A percentile compares a stretch with the other conserved stretches of the same genome.
Conservation (phyloP, 139 green algal genomes). For the Gonium pectorale region DNA sequence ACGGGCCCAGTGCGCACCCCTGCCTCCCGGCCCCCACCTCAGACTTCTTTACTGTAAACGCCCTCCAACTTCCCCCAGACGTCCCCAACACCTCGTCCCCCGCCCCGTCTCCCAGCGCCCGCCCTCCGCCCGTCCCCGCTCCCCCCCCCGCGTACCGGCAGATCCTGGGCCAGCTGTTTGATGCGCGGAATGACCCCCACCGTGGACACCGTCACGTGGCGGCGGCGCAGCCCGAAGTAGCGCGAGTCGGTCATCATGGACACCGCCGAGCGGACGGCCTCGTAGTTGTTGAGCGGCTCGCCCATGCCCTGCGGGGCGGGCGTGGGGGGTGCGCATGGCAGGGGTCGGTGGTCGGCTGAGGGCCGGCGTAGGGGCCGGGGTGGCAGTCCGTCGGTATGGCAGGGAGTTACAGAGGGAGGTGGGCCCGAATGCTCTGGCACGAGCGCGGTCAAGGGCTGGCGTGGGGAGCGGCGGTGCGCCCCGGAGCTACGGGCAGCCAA, state of each 20-base stretch:
- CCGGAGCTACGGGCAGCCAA: too few relatives aligned
- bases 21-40: too few relatives aligned
- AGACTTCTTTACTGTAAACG: too few relatives aligned
- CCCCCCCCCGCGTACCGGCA: conserved; percentile 65
- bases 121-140: not conserved
- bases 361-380: too few relatives aligned
- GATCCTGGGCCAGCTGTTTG: conserved; percentile 79
- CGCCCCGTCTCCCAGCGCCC: not conserved
- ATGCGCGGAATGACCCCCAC: conserved; percentile 89
- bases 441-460: too few relatives aligned
- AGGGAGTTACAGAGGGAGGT: too few relatives aligned
- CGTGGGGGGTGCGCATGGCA: not conserved
- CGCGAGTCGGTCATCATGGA: conserved; percentile 75
- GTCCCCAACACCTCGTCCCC: not conserved
- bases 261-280: conserved; percentile 81
- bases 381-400: too few relatives aligned
- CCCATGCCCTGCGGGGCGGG: conserved; percentile 85
- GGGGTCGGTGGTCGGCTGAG: too few relatives aligned
- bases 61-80: not conserved
- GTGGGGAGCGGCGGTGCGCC: too few relatives aligned
- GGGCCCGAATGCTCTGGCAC: too few relatives aligned
- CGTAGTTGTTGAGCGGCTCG: conserved; percentile 98
- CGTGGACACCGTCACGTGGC: conserved; percentile 92
- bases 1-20: too few relatives aligned
- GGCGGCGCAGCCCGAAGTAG: conserved; percentile 81